Evolutionary conservation across 768 basidiomycete genomes (phyloP), one percentile per base, ranked within the genome.

Genomic region (Crepidotus variabilis): DNA sequence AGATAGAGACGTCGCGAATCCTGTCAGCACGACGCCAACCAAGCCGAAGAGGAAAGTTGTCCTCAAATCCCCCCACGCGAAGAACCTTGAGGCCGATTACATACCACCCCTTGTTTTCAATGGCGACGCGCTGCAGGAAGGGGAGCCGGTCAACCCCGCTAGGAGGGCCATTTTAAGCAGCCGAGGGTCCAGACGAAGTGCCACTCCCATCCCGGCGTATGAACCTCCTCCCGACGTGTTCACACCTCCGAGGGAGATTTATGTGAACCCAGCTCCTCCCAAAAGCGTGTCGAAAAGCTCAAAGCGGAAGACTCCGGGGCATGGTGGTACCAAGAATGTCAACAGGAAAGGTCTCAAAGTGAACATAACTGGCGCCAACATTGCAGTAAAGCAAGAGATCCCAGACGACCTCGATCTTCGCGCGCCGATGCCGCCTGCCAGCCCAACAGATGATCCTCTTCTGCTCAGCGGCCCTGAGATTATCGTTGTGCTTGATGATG

Each of bases 381-480:
- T 53, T 18, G 55, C 50, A 14, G 57, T 84, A 56, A 92, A 91
- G 77, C 81, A 73, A 55, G 88, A 91, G 62, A 78, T 81, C 3
- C 88, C 88, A 0, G 80, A 81, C 16, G 60, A 63, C 43, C 73
- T 89, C 59, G 81, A 88, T 62, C 69, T 87, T 24, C 76, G 67
- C 49, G 74, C 65, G 13, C 84, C 85, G 3, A 76, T 83, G 62
- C 83, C 86, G 7, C 90, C 90, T 0, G 75, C 87, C 0, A 88
- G 87, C 52, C 90, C 90, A 2, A 82, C 82, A 0, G 90, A 92
- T 35, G 90, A 92, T 62, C 90, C 90, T 0, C 67, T 92, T 0
- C 71, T 92, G 1, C 74, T 92, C 24, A 78, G 76, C 47, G 82
- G 77, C 2, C 72, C 74, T 10, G n/a, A n/a, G n/a, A n/a, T n/a